Base-by-base conservation (phyloP, 1,284 basidiomycete species). In the Heterobasidion irregulare region DNA sequence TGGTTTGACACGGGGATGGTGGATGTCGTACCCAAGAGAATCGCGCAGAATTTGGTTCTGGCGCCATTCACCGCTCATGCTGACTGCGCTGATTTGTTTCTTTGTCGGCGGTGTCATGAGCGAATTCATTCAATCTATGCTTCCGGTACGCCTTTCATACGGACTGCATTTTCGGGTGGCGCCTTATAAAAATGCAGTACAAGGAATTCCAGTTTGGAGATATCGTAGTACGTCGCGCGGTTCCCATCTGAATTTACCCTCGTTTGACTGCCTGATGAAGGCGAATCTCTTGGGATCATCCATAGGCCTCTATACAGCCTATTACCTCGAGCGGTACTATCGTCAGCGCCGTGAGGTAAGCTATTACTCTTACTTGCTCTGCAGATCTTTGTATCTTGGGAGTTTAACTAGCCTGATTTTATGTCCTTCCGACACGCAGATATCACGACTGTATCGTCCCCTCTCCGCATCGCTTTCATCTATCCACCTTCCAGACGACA, bases 91-190 rank as follows among this genome's bases (percentile, higher is more conserved):
- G 52, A 75, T 82, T 2, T 94, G 90, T 63, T 82, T 88, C 69
- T 77, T 92, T 63, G 79, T 86, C 60, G 93, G 92, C 7, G 89
- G 89, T 0, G 77, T 95, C 52, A 65, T 92, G n/a, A 92, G 87
- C 66, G 93, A 95, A 68, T 72, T 94, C 61, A 83, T 95, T 1
- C 92, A 94, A 66, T 84, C 87, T 5, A 64, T 89, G 63, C 72
- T 95, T 56, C 92, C 93, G 56, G 89, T 91, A 61, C 58, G 75
- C 71, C 38, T 12, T 41, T 41, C 38, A 4, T 41, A n/a, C 38
- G 26, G 26, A 26, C 26, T 26, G 26, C 26, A 26, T 4, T 26
- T 26, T 41, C 38, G 38, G 38, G 38, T 41, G 38, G 38, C n/a
- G 26, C 26, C 26, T 26, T 26, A 26, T 5, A 26, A 26, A 26